These are phyloP conservation scores for Pseudevernia furfuracea DNA, from an alignment of 495 filamentous ascomycete species.

Conservation along the genomic window DNA sequence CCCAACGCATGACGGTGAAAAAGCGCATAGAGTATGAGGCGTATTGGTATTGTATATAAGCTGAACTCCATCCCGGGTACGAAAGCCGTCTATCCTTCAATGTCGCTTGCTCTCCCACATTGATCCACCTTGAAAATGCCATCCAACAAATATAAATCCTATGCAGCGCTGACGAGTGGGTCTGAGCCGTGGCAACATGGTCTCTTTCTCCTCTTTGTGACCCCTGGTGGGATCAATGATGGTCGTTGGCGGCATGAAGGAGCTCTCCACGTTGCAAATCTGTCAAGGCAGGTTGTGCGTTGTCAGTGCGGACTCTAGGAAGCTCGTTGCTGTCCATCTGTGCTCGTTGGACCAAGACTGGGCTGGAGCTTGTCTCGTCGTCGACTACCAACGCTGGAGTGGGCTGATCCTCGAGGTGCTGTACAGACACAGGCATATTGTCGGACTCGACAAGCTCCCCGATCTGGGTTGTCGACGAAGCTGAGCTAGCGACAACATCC, in stretches of 20 bases:
- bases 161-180: not conserved
- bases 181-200: not conserved
- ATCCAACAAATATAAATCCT: too few relatives aligned
- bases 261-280: not conserved
- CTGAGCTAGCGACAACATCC: not conserved
- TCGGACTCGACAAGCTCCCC: not conserved
- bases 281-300: not conserved
- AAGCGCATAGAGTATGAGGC: too few relatives aligned
- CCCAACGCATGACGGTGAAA: too few relatives aligned
- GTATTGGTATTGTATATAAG: too few relatives aligned
- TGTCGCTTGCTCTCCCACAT: too few relatives aligned
- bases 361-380: not conserved
- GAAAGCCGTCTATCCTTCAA: too few relatives aligned
- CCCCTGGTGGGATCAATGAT: not conserved
- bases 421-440: not conserved
- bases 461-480: not conserved
- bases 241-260: not conserved
- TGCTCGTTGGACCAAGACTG: not conserved
- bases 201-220: not conserved
- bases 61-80: too few relatives aligned
- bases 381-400: not conserved
- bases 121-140: too few relatives aligned
- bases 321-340: not conserved
- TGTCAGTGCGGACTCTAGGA: not conserved
- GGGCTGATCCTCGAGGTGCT: not conserved